These are phyloP conservation scores for Neofusicoccum cordaticola DNA, from an alignment of 2,329 filamentous ascomycete species.

Conservation along the genomic window DNA sequence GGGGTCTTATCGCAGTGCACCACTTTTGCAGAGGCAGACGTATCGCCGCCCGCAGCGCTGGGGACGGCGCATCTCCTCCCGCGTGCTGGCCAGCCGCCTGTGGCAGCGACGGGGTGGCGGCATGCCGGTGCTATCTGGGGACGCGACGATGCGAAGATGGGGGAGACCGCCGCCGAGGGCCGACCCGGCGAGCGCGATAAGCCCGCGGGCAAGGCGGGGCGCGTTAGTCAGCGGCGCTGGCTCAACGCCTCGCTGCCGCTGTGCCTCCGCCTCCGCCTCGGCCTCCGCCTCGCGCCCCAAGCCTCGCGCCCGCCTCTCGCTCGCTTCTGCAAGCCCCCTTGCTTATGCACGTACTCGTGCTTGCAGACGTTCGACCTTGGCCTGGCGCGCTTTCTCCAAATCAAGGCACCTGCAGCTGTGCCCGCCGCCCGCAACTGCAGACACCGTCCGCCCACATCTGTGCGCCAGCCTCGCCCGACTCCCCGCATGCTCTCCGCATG, in stretches of 20 bases:
- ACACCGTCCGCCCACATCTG: background rate
- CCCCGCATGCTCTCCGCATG: too few species aligned
- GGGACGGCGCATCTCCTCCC: too few species aligned
- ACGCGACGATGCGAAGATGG: too few species aligned
- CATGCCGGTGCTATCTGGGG: too few species aligned
- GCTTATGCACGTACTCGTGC: constrained; percentile 9
- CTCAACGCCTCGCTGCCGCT: background rate
- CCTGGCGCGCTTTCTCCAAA: background rate
- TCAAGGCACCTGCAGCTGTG: background rate
- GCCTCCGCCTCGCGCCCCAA: background rate
- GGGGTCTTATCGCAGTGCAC: background rate
- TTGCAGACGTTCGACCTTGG: background rate
- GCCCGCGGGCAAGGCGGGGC: background rate
- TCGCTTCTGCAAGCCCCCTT: constrained; percentile 11
- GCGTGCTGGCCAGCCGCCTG: too few species aligned
- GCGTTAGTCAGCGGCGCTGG: background rate
- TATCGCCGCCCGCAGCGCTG: background rate
- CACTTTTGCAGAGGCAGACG: background rate
- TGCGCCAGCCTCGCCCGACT: background rate
- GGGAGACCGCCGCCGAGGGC: background rate
- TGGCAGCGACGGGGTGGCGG: too few species aligned
- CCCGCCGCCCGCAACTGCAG: background rate
- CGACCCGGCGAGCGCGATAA: background rate
- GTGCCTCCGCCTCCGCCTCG: background rate
- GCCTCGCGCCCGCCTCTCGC: background rate